A percentile compares a stretch with the other conserved stretches of the same genome.
These are phyloP conservation scores for Kuraishia molischiana DNA, from an alignment of 805 yeast genomes.

Conservation along the genomic window DNA sequence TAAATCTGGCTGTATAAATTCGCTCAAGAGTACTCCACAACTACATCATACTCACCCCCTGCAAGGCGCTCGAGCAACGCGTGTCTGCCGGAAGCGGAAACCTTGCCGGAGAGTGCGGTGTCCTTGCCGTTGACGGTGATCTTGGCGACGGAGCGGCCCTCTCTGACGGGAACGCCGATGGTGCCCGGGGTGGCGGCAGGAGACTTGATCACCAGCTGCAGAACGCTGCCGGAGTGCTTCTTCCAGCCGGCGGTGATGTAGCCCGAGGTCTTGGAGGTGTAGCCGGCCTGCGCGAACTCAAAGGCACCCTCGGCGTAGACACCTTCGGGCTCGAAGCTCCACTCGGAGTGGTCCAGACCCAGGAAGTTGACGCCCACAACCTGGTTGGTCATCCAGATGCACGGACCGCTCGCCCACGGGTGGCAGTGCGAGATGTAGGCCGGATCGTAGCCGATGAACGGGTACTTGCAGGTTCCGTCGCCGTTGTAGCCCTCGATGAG, in stretches of 20 bases:
- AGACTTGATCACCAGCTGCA: conserved; percentile 2
- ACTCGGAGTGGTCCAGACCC: conserved; percentile 2
- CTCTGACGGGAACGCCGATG: background rate
- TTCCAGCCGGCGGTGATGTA: conserved; percentile 6
- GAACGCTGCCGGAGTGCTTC: conserved; percentile 1
- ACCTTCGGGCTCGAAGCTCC: conserved; percentile 5
- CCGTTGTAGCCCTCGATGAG: conserved; percentile 7
- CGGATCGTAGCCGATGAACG: conserved; percentile 6
- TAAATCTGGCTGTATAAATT: no score
- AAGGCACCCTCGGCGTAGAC: conserved; percentile 2
- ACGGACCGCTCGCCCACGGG: conserved; percentile 7
- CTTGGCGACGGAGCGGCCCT: background rate
- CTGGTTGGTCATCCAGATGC: conserved; percentile 4
- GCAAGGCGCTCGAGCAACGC: background rate
- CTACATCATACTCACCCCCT: background rate
- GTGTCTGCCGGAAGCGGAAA: background rate
- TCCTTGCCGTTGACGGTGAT: background rate
- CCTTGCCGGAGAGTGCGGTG: background rate
- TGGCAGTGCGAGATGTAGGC: conserved; percentile 7
- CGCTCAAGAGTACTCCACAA: background rate
- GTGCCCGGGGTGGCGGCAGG: background rate
- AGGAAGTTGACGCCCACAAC: conserved; percentile 5
- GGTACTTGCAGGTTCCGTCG: conserved; percentile 7
- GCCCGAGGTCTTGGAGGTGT: conserved; percentile 5
- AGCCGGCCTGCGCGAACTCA: conserved; percentile 6